Conservation (phyloP, 2,329 filamentous ascomycete species). For the Fusarium redolens region DNA sequence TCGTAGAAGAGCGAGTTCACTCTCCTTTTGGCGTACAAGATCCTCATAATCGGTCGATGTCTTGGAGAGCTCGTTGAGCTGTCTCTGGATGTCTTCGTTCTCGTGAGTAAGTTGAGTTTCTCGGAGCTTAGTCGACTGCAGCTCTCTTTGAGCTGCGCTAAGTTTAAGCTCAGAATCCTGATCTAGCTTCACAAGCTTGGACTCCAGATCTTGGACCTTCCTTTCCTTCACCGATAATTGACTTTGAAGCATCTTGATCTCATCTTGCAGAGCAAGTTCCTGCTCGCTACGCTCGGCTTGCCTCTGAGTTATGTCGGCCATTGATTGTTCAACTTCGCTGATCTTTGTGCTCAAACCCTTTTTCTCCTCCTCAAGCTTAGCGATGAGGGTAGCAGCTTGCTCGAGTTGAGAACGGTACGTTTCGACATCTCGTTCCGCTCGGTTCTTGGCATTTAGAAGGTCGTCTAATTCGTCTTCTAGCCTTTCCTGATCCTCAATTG, state of each 20-base stretch:
- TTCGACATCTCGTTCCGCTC: conserved; percentile 85
- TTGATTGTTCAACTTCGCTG: conserved; percentile 74
- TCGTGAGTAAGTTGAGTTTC: conserved; percentile 83
- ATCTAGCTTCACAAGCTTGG: conserved; percentile 83
- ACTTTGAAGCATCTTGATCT: conserved; percentile 91
- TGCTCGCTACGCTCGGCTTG: conserved; percentile 80
- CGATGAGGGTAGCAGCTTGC: conserved; percentile 89
- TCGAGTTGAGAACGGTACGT: conserved; percentile 84
- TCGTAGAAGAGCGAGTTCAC: conserved; percentile 86
- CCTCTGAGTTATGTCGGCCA: conserved; percentile 76
- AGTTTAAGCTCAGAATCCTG: conserved; percentile 92
- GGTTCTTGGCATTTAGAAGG: conserved; percentile 88
- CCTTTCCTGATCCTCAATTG: conserved; percentile 92
- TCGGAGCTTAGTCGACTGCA: conserved; percentile 77
- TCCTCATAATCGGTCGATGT: conserved; percentile 97
- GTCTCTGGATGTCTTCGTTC: conserved; percentile 83
- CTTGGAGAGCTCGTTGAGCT: conserved; percentile 86
- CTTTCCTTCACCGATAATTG: conserved; percentile 89
- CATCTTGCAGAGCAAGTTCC: conserved; percentile 81
- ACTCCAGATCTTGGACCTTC: conserved; percentile 88
- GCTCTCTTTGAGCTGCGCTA: conserved; percentile 79
- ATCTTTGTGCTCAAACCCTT: conserved; percentile 75
- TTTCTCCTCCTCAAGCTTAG: conserved; percentile 88
- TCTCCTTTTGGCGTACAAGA: conserved; percentile 91
- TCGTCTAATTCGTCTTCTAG: conserved; percentile 94